Base-by-base conservation (phyloP, 208 protist genomes). In the Acanthamoeba triangularis region DNA sequence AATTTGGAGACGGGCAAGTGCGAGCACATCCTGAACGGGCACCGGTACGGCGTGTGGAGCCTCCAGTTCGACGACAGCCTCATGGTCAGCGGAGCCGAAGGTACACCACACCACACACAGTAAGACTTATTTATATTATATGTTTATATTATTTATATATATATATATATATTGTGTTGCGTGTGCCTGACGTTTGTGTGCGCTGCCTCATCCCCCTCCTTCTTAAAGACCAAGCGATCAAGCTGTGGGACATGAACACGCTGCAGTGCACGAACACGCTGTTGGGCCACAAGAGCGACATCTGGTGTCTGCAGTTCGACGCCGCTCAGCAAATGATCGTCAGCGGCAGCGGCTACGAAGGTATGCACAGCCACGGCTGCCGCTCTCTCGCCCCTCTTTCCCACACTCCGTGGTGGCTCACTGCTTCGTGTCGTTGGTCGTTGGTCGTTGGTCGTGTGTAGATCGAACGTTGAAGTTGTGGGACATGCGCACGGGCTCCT, bases 401-500 rank as follows among this genome's bases (percentile, higher is more conserved):
- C 6, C 11, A 56, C 52, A 18, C 52, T 7, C 16, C 2, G 52
- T 56, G 7, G n/a, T n/a, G 10, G 52, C 52, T 30, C 61, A 30
- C 54, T 59, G 52, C 30, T 1, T 30, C 25, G 25, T 67, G 14
- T 67, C n/a, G 23, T 28, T n/a, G 20, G 30, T 72, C 20, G 25
- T 37, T 59, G 52, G 52, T 59, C 16, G 30, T 72, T n/a, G 4
- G n/a, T 82, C 49, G 33, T 16, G 8, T 10, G 18, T 41, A 90
- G 82, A 90, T n/a, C 82, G 82, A 67, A 90, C 82, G 82, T 30
- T 90, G 52, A 90, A 90, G 30, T 7, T 90, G 47, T 90, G 82
- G 82, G 82, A 90, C 37, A 59, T 90, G 82, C 82, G 82, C 25
- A 90, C 82, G 18, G 20, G 52, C 82, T 14, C 47, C 13, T 90